phyloP scores from a whole-genome alignment of 1,284 basidiomycete species.

The Rugosomyces carneus region DNA sequence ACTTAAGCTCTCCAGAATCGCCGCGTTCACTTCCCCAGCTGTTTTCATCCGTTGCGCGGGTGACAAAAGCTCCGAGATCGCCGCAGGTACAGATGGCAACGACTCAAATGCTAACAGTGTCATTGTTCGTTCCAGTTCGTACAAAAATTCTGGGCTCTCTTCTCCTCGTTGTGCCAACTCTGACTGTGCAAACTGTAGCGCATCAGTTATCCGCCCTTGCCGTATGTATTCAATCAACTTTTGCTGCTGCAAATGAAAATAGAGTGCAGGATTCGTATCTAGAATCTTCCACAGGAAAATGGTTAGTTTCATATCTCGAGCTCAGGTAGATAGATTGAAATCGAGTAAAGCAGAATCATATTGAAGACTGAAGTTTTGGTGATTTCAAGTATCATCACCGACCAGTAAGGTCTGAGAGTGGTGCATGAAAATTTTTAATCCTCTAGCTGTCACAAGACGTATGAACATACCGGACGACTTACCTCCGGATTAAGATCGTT shows the following conservation, averaged over 20 bases:
- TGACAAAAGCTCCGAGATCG: conserved; percentile 75
- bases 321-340: conserved; percentile 3
- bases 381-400: conserved; percentile 67
- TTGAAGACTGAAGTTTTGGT: conserved; percentile 91
- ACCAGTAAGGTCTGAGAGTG: conserved; percentile 82
- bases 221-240: conserved; percentile 94
- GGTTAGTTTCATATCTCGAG: conserved; percentile 11
- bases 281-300: conserved; percentile 62
- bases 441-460: conserved; percentile 30
- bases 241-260: conserved; percentile 92
- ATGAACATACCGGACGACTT: conserved; percentile 30
- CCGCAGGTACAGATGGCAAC: conserved; percentile 53
- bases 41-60: conserved; percentile 88
- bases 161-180: conserved; percentile 94
- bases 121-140: conserved; percentile 94
- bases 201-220: conserved; percentile 71
- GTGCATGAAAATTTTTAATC: conserved; percentile 98
- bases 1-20: conserved; percentile 87
- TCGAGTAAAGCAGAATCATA: conserved; percentile 50
- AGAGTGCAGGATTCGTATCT: conserved; percentile 85
- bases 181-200: conserved; percentile 85
- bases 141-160: conserved; percentile 89
- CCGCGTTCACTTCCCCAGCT: conserved; percentile 91
- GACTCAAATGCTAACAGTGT: conserved; percentile 88
- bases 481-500: conserved; percentile 98